Conservation (phyloP, 2,329 filamentous ascomycete genomes). For the Thermothelomyces thermophilus region DNA sequence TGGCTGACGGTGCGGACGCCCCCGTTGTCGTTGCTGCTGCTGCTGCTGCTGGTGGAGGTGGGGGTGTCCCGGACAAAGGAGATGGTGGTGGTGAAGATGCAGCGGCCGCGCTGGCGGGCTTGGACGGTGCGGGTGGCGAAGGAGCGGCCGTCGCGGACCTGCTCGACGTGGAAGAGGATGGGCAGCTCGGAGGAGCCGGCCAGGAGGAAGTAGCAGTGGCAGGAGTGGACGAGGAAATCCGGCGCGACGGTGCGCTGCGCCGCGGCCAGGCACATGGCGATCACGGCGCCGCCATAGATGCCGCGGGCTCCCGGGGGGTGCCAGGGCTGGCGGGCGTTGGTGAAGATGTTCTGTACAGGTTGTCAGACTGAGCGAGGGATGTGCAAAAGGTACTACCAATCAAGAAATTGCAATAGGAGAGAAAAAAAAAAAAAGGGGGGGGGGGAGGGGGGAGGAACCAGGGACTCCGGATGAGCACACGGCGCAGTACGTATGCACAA, state of each 20-base stretch:
- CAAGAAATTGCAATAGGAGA: too few species aligned
- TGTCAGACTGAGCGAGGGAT: not conserved
- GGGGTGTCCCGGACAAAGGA: slow-evolving; percentile 70
- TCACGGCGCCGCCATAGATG: slow-evolving; percentile 88
- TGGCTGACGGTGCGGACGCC: slow-evolving; percentile 53
- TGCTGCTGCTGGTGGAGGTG: not conserved
- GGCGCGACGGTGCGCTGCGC: slow-evolving; percentile 79
- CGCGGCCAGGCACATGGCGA: slow-evolving; percentile 83
- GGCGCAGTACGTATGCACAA: too few species aligned
- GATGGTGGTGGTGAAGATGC: slow-evolving; percentile 93
- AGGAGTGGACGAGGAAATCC: slow-evolving; percentile 82
- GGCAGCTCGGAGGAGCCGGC: slow-evolving; percentile 80
- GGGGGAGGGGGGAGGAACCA: too few species aligned
- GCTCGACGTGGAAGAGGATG: slow-evolving; percentile 90
- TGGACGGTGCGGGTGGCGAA: slow-evolving; percentile 95
- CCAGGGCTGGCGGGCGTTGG: slow-evolving; percentile 87
- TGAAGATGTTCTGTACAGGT: slow-evolving; percentile 70
- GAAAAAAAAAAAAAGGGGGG: too few species aligned
- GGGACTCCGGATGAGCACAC: too few species aligned
- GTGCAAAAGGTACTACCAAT: too few species aligned
- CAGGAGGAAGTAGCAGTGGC: slow-evolving; percentile 98
- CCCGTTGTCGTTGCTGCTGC: slow-evolving; percentile 33
- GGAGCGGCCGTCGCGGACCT: slow-evolving; percentile 80
- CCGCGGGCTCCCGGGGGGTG: slow-evolving; percentile 86
- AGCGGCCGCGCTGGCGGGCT: slow-evolving; percentile 76